A percentile compares a stretch with the other conserved stretches of the same genome.
Evolutionary conservation across 2,329 filamentous ascomycete genomes (phyloP).

Genomic region (Colletotrichum sp.): DNA sequence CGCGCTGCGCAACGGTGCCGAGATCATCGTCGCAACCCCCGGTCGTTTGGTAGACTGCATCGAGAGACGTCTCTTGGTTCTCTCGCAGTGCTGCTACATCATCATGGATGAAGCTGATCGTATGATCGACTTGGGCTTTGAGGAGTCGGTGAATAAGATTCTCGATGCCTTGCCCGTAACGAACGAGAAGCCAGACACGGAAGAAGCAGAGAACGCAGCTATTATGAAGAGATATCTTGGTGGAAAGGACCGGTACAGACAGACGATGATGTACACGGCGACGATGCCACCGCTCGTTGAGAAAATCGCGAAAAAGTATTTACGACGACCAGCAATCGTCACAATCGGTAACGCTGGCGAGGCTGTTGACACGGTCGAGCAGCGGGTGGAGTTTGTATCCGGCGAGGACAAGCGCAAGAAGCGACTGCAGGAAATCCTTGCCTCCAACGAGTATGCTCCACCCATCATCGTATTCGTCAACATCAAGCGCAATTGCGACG

Average conservation of each 20-base stretch:
- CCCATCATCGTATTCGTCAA: constrained; percentile 99
- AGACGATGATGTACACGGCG: constrained; percentile 99
- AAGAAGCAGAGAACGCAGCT: constrained; percentile 83
- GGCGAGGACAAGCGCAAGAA: constrained; percentile 98
- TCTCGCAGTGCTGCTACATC: constrained; percentile 96
- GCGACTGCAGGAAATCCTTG: constrained; percentile 87
- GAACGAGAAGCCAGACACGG: constrained; percentile 94
- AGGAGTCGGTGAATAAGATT: constrained; percentile 97
- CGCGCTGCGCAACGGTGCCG: constrained; percentile 87
- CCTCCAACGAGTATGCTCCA: constrained; percentile 77
- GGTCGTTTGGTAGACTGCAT: constrained; percentile 97
- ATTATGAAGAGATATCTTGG: constrained; percentile 85
- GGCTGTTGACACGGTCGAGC: constrained; percentile 96
- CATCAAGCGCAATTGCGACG: constrained; percentile 98
- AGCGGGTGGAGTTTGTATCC: constrained; percentile 88
- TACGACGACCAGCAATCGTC: constrained; percentile 89
- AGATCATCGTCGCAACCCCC: constrained; percentile 98
- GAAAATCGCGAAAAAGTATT: constrained; percentile 95
- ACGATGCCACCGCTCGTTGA: constrained; percentile 95
- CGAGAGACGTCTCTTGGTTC: constrained; percentile 86
- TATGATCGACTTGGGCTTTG: constrained; percentile 98
- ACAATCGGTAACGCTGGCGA: constrained; percentile 95
- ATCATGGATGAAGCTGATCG: constrained; percentile 99
- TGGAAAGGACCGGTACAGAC: constrained; percentile 80
- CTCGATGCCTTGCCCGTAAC: constrained; percentile 89